Evolutionary conservation across 2,329 filamentous ascomycete species (phyloP), one percentile per base, ranked within the genome.

Genomic region (Talaromyces sp.): DNA sequence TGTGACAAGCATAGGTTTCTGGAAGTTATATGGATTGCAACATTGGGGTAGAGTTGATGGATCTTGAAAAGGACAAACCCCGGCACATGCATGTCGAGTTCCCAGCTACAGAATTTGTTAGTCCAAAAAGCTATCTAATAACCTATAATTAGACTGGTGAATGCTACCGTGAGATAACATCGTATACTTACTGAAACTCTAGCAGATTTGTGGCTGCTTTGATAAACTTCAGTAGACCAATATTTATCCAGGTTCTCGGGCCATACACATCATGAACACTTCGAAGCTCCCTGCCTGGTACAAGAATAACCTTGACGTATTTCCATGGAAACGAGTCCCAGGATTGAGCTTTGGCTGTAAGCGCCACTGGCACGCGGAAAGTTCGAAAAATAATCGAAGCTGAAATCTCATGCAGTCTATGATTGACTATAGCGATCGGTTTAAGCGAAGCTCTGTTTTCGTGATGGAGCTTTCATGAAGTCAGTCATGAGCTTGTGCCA

Each of bases 141-240:
- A 29, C 4, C 14, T 42, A 17, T 42, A 5, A 42, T 42, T 4
- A 14, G n/a, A 42, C 40, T 8, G n/a, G n/a, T n/a, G n/a, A n/a
- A n/a, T n/a, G n/a, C n/a, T n/a, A n/a, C n/a, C n/a, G n/a, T n/a
- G n/a, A n/a, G n/a, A n/a, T n/a, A n/a, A n/a, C n/a, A n/a, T n/a
- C n/a, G n/a, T n/a, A n/a, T n/a, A n/a, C n/a, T n/a, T 27, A 42
- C 40, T 42, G 16, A 14, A 42, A 42, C 29, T 42, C 40, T 42
- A 27, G 40, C 20, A 42, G 40, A 29, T n/a, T 4, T 5, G 7
- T 42, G 7, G 40, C 40, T 7, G 40, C 27, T 14, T 42, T 22
- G 14, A 42, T 42, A 19, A 42, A 7, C 14, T 42, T 42, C 24
- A 42, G 29, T 42, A 42, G 29, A 14, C 20, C 20, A 27, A 7